phyloP scores from a whole-genome alignment of 768 basidiomycete species.

The Vishniacozyma victoriae region DNA sequence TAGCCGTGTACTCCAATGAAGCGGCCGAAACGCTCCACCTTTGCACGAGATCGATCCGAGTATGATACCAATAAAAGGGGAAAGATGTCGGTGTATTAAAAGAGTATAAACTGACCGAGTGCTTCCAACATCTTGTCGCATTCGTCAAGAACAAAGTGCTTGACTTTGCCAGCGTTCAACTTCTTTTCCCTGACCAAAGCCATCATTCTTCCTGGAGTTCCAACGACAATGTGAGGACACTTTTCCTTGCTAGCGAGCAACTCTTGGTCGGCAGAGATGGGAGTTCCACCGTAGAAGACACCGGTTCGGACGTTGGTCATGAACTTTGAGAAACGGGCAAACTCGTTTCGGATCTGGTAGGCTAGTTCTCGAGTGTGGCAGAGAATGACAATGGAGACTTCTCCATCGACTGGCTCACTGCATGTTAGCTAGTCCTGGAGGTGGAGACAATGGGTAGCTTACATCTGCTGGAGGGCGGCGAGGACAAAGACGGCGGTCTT shows the following conservation, averaged over 20 bases:
- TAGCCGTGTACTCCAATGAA: constrained; percentile 11
- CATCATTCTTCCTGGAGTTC: constrained; percentile 94
- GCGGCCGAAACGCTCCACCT: constrained; percentile 30
- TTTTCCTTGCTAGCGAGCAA: constrained; percentile 88
- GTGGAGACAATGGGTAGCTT: constrained; percentile 3
- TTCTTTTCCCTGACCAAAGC: constrained; percentile 93
- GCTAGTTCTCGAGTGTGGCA: constrained; percentile 99
- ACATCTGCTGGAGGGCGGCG: constrained; percentile 90
- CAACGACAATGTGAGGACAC: constrained; percentile 98
- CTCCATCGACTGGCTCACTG: constrained; percentile 87
- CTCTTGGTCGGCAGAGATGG: constrained; percentile 88
- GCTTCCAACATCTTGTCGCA: constrained; percentile 99
- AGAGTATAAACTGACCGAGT: constrained; percentile 82
- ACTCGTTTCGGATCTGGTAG: constrained; percentile 99
- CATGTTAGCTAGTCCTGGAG: neutral
- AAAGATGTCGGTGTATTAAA: constrained; percentile 50
- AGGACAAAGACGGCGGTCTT: constrained; percentile 99
- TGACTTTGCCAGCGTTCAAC: constrained; percentile 82
- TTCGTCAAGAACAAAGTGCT: constrained; percentile 99
- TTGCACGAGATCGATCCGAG: neutral
- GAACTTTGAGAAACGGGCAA: constrained; percentile 97
- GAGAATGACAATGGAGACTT: constrained; percentile 93
- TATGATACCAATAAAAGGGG: constrained; percentile 21
- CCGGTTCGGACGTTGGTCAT: constrained; percentile 97
- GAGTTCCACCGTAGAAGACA: constrained; percentile 96